A percentile compares a stretch with the other conserved stretches of the same genome.
Conservation (phyloP, 2,329 filamentous ascomycete genomes). For the Ophiocordyceps robertsii region DNA sequence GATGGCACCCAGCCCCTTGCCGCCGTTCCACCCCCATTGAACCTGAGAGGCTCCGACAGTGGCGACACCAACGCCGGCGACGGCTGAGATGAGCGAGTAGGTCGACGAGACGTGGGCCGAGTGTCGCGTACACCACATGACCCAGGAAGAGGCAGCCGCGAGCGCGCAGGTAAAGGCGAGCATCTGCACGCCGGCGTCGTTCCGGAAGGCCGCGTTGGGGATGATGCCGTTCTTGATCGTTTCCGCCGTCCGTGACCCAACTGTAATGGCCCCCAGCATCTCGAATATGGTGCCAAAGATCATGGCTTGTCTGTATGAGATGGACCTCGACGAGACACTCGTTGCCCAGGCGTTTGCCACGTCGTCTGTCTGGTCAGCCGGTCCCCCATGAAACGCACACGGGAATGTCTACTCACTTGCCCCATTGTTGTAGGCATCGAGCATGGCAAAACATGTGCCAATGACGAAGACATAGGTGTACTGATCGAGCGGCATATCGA, state of each 20-base stretch:
- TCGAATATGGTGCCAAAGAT: slow-evolving; percentile 51
- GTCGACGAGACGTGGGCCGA: slow-evolving; percentile 59
- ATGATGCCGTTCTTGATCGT: slow-evolving; percentile 72
- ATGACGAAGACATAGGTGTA: slow-evolving; percentile 64
- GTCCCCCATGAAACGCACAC: not conserved
- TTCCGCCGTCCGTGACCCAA: slow-evolving; percentile 53
- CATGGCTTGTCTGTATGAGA: slow-evolving; percentile 57
- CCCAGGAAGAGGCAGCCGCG: slow-evolving; percentile 53
- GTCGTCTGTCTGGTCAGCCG: slow-evolving; percentile 43
- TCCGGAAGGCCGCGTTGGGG: slow-evolving; percentile 39
- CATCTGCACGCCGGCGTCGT: slow-evolving; percentile 52
- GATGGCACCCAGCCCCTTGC: slow-evolving; percentile 58
- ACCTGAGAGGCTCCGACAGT: slow-evolving; percentile 46
- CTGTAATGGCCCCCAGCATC: slow-evolving; percentile 49
- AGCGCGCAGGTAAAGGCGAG: slow-evolving; percentile 51
- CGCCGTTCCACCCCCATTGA: slow-evolving; percentile 56
- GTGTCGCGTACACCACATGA: slow-evolving; percentile 66
- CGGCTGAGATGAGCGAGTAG: slow-evolving; percentile 53
- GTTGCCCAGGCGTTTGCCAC: slow-evolving; percentile 77
- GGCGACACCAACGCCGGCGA: slow-evolving; percentile 54
- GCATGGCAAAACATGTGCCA: slow-evolving; percentile 62
- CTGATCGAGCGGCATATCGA: slow-evolving; percentile 42
- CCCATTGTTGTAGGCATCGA: slow-evolving; percentile 69
- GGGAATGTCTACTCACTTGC: slow-evolving; percentile 44
- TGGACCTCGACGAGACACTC: slow-evolving; percentile 62